phyloP scores from a whole-genome alignment of 495 filamentous ascomycete species.

The Penicillium flavigenum region DNA sequence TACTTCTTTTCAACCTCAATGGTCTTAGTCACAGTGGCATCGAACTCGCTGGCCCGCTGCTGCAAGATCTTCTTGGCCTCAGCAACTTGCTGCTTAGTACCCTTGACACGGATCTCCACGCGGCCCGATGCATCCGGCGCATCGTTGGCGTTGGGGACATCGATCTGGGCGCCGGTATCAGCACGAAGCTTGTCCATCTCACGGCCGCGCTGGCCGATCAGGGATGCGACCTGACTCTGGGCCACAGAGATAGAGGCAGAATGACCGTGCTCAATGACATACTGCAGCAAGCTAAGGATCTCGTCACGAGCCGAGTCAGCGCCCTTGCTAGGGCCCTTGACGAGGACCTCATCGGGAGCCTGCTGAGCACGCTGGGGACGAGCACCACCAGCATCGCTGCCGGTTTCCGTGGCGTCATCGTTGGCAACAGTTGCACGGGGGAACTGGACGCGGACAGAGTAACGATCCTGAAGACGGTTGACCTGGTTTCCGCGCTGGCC shows the following conservation, averaged over 20 bases:
- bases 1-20: conserved; percentile 88
- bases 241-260: conserved; percentile 78
- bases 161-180: conserved; percentile 79
- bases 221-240: conserved; percentile 78
- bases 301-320: conserved; percentile 89
- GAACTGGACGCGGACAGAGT: conserved; percentile 92
- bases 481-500: conserved; percentile 64
- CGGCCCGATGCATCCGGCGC: conserved; percentile 58
- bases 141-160: conserved; percentile 72
- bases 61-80: conserved; percentile 85
- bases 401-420: conserved; percentile 64
- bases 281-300: conserved; percentile 80
- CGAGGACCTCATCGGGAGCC: conserved; percentile 81
- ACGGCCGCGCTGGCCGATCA: conserved; percentile 86
- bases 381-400: conserved; percentile 63
- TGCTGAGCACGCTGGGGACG: conserved; percentile 66
- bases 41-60: conserved; percentile 79
- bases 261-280: conserved; percentile 79
- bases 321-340: conserved; percentile 87
- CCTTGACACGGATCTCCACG: conserved; percentile 85
- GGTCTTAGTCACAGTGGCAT: conserved; percentile 77
- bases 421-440: conserved; percentile 64
- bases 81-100: conserved; percentile 84
- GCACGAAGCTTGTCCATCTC: conserved; percentile 88
- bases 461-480: conserved; percentile 73